Conservation (phyloP, 2,329 filamentous ascomycete species). For the Fusarium austroafricanum region DNA sequence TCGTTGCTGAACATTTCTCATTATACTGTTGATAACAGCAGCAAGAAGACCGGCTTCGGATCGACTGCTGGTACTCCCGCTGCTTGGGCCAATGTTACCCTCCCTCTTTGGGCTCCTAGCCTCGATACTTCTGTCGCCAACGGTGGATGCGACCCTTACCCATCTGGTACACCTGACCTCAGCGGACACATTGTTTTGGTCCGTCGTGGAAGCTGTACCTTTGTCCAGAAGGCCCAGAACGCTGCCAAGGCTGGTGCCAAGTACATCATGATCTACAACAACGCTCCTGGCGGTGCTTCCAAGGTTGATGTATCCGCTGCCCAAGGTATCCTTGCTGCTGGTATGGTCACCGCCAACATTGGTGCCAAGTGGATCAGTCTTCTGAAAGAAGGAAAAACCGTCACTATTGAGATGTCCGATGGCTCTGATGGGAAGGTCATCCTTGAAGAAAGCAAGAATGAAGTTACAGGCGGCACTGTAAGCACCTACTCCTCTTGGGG, state of each 20-base stretch:
- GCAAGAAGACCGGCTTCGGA: constrained; percentile 50
- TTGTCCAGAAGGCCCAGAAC: constrained; percentile 65
- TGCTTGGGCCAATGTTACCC: constrained; percentile 57
- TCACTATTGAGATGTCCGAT: constrained; percentile 59
- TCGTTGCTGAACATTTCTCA: constrained; percentile 55
- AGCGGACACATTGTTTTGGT: constrained; percentile 68
- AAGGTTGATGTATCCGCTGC: constrained; percentile 16
- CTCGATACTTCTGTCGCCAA: constrained; percentile 60
- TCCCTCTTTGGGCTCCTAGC: constrained; percentile 62
- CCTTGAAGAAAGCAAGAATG: constrained; percentile 54
- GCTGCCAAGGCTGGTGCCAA: constrained; percentile 66
- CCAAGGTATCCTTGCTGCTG: constrained; percentile 15
- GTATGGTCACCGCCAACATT: constrained; percentile 13
- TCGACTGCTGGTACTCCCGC: constrained; percentile 56
- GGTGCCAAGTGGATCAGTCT: constrained; percentile 25
- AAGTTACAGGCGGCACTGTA: constrained; percentile 61
- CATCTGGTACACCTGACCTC: constrained; percentile 66
- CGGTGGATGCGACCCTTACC: constrained; percentile 65
- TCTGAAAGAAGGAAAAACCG: constrained; percentile 50
- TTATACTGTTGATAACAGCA: constrained; percentile 55
- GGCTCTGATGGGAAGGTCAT: constrained; percentile 45
- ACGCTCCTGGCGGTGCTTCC: constrained; percentile 36
- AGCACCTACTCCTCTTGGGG: constrained; percentile 69
- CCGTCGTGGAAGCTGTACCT: constrained; percentile 68
- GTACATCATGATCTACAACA: constrained; percentile 73